Conservation (phyloP, 2,329 filamentous ascomycete genomes). For the Diaporthe sp. region DNA sequence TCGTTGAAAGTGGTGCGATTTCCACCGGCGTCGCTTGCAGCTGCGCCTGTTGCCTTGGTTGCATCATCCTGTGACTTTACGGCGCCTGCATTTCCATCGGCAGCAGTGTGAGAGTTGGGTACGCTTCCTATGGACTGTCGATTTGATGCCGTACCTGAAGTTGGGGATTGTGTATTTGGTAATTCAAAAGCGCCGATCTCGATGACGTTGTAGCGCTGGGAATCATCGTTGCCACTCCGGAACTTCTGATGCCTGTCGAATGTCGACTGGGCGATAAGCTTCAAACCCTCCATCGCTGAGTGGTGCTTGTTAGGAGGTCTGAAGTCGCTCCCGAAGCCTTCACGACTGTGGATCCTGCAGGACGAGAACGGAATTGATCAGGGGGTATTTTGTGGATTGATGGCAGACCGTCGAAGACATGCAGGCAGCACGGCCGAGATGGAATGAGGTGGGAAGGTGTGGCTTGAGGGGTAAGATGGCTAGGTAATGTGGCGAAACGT, state of each 20-base stretch:
- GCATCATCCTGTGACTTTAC: conserved; percentile 9
- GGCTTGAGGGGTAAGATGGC: conserved; percentile 31
- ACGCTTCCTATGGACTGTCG: conserved; percentile 23
- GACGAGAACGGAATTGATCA: not conserved
- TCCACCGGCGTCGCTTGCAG: not conserved
- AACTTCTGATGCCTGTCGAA: conserved; percentile 40
- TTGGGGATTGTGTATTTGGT: not conserved
- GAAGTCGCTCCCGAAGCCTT: not conserved
- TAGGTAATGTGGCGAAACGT: conserved; percentile 35
- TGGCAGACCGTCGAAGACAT: not conserved
- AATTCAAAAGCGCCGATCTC: conserved; percentile 38
- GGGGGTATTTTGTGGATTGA: conserved; percentile 25
- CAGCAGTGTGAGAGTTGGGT: not conserved
- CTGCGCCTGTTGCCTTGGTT: not conserved
- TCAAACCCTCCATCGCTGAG: conserved; percentile 36
- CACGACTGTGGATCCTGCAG: conserved; percentile 23
- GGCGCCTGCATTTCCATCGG: not conserved
- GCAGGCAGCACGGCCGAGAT: conserved; percentile 1
- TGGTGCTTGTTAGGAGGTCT: not conserved
- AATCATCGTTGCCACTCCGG: conserved; percentile 20
- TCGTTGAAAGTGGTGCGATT: conserved; percentile 36
- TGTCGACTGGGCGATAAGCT: conserved; percentile 38
- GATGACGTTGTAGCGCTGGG: conserved; percentile 38
- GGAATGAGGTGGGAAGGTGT: conserved; percentile 27
- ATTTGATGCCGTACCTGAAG: conserved; percentile 5